A percentile compares a stretch with the other conserved stretches of the same genome.
phyloP scores from a whole-genome alignment of 225 moss, liverwort and hornwort species.

The Rhytidiadelphus loreus region DNA sequence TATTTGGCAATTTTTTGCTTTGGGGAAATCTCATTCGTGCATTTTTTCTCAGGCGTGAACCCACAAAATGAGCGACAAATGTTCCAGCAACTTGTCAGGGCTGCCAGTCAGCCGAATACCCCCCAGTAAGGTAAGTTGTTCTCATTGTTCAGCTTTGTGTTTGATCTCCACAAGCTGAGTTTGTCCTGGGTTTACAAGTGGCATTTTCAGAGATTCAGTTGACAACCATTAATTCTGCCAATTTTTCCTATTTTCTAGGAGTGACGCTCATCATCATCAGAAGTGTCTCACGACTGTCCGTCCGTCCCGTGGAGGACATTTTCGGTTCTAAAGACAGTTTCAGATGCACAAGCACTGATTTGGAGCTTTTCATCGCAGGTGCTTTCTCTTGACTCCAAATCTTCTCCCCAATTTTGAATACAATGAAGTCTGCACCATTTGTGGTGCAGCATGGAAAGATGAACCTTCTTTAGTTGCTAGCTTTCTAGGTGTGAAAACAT shows the following conservation, averaged over 20 bases:
- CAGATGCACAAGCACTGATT: not conserved
- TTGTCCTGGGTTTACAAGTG: not conserved
- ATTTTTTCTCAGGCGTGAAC: slow-evolving; percentile 44
- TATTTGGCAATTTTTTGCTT: not conserved
- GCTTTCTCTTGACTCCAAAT: slow-evolving; percentile 62
- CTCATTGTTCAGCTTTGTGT: not conserved
- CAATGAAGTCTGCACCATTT: slow-evolving; percentile 44
- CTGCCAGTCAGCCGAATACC: slow-evolving; percentile 57
- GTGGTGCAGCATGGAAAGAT: not conserved
- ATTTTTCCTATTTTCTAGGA: not conserved
- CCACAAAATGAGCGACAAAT: slow-evolving; percentile 58
- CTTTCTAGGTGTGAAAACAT: not conserved
- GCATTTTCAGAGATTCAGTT: not conserved
- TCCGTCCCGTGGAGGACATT: not conserved
- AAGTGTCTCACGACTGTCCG: not conserved
- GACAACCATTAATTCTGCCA: not conserved
- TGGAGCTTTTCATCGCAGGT: slow-evolving; percentile 16
- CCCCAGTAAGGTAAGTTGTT: slow-evolving; percentile 53
- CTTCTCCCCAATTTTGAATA: slow-evolving; percentile 52
- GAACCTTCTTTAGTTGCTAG: not conserved
- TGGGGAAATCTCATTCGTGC: not conserved
- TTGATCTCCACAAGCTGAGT: not conserved
- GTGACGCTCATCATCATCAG: not conserved
- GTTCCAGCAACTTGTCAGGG: slow-evolving; percentile 67
- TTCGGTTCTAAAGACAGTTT: not conserved